Percentiles rank a stretch among this genome's conserved stretches.
Evolutionary conservation across 768 basidiomycete species (phyloP).

Genomic region (Trametes sanguinea): DNA sequence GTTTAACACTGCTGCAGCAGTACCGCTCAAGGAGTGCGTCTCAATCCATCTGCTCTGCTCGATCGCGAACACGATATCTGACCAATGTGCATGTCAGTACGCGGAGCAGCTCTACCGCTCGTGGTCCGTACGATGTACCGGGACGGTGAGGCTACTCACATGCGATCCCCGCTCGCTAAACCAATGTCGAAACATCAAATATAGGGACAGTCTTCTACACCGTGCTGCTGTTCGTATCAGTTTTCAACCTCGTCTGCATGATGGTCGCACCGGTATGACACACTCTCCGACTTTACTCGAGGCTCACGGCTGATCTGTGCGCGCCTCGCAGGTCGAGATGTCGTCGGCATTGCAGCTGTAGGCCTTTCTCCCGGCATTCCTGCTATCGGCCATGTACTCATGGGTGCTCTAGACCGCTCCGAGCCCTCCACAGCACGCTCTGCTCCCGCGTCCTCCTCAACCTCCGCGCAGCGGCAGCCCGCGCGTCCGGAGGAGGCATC

Average conservation of each 20-base stretch:
- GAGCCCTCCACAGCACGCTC: constrained; percentile 15
- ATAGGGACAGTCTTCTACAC: constrained; percentile 7
- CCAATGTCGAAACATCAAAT: too few species aligned
- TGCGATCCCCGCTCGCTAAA: too few species aligned
- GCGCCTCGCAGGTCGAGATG: neutral
- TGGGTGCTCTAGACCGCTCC: constrained; percentile 7
- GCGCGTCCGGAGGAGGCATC: neutral
- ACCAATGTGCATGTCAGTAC: neutral
- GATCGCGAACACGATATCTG: neutral
- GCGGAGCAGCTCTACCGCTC: neutral
- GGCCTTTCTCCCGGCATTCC: neutral
- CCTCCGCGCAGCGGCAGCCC: constrained; percentile 8
- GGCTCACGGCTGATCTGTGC: too few species aligned
- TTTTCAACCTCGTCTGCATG: constrained; percentile 13
- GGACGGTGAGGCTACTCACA: neutral
- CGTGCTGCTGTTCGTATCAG: constrained; percentile 3
- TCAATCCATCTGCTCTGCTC: too few species aligned
- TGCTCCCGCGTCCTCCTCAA: constrained; percentile 18
- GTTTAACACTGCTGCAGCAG: neutral
- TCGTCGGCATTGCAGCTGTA: constrained; percentile 5
- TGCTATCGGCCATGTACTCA: neutral
- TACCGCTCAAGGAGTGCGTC: neutral
- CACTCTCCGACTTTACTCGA: neutral
- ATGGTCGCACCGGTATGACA: constrained; percentile 4
- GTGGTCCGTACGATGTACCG: constrained; percentile 14